Percentiles rank a stretch among this genome's conserved stretches.
Evolutionary conservation across 495 filamentous ascomycete genomes (phyloP).

Genomic region (Evansstolkia leycettana): DNA sequence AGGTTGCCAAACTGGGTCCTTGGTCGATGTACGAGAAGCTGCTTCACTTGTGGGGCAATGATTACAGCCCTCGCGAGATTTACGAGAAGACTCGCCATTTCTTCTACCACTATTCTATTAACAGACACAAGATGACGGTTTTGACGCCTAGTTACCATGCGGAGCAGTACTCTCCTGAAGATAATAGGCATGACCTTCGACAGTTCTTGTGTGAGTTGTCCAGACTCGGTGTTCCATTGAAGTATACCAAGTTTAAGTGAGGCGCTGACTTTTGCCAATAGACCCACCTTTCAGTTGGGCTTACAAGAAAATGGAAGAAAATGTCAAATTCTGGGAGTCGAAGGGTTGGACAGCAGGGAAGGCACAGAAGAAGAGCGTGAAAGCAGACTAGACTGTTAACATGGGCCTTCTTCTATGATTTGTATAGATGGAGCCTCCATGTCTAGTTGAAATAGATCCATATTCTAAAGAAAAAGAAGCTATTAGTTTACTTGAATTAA

Average conservation of each 20-base stretch:
- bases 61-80: constrained; percentile 30
- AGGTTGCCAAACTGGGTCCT: constrained; percentile 60
- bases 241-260: no score
- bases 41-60: constrained; percentile 55
- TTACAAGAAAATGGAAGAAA: constrained; percentile 31
- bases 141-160: constrained; percentile 49
- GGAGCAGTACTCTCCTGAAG: constrained; percentile 46
- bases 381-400: constrained; percentile 13
- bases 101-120: constrained; percentile 29
- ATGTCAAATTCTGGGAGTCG: constrained; percentile 25
- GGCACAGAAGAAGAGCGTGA: constrained; percentile 25
- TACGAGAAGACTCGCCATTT: constrained; percentile 42
- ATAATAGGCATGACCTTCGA: constrained; percentile 57
- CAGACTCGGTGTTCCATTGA: no score
- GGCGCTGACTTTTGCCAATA: constrained; percentile 2
- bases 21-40: constrained; percentile 60
- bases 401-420: no score
- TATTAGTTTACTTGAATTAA: no score
- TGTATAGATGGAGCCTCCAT: no score
- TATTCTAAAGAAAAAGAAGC: no score
- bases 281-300: constrained; percentile 28
- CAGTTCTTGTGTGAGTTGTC: constrained; percentile 39
- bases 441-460: no score
- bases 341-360: constrained; percentile 26
- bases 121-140: constrained; percentile 57